Evolutionary conservation across 352 stramenopile genomes (phyloP).

Genomic region (Pythium volutum): DNA sequence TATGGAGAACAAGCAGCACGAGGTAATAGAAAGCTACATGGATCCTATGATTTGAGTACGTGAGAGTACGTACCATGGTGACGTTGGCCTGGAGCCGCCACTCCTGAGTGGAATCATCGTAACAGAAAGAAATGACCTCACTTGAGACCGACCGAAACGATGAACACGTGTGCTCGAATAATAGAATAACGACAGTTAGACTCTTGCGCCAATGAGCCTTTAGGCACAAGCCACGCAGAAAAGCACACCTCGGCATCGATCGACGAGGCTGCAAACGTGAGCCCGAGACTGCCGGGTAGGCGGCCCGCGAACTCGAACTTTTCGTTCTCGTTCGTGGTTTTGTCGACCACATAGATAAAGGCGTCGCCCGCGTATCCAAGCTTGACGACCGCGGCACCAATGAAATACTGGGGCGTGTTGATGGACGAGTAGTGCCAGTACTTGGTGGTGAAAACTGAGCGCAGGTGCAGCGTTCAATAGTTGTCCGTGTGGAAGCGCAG

Average conservation of each 20-base stretch:
- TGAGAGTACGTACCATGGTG: slow-evolving; percentile 16
- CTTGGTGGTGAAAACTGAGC: slow-evolving; percentile 31
- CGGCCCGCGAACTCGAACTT: slow-evolving; percentile 42
- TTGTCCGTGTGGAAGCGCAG: slow-evolving; percentile 34
- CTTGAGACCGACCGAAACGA: slow-evolving; percentile 16
- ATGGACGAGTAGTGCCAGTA: slow-evolving; percentile 45
- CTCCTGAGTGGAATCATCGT: slow-evolving; percentile 12
- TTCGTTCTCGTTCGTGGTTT: slow-evolving; percentile 22
- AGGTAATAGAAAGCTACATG: background rate
- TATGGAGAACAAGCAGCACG: slow-evolving; percentile 3
- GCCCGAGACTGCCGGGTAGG: slow-evolving; percentile 26
- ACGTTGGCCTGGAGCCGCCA: slow-evolving; percentile 30
- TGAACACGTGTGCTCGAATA: slow-evolving; percentile 27
- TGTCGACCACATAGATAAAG: slow-evolving; percentile 50
- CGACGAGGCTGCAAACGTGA: slow-evolving; percentile 38
- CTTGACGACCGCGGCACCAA: slow-evolving; percentile 40
- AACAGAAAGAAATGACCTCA: slow-evolving; percentile 34
- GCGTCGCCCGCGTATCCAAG: slow-evolving; percentile 40
- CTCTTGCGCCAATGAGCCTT: background rate
- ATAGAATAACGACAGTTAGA: background rate
- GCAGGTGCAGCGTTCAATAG: slow-evolving; percentile 9
- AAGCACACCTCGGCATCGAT: slow-evolving; percentile 28
- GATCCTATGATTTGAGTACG: background rate
- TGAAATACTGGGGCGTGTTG: slow-evolving; percentile 35
- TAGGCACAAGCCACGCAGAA: background rate